phyloP scores from a whole-genome alignment of 805 yeast species.

The Myxozyma kluyveri region DNA sequence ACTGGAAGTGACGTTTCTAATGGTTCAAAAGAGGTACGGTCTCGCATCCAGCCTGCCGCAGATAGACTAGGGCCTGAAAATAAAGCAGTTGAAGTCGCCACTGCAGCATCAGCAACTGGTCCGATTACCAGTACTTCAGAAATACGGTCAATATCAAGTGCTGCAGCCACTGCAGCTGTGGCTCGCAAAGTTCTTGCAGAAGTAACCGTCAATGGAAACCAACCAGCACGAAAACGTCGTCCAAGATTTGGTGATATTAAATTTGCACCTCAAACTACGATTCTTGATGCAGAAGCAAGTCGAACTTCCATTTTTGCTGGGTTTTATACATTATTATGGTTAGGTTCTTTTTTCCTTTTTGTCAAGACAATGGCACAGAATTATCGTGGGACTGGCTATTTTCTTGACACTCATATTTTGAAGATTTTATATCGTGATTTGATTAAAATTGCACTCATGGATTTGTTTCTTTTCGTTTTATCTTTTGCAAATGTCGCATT shows the following conservation, averaged over 20 bases:
- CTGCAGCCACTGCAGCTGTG: not conserved
- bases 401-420: constrained; percentile 55
- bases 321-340: constrained; percentile 77
- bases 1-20: not conserved
- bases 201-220: too few species aligned
- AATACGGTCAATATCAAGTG: not conserved
- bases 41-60: not conserved
- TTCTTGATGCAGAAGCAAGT: constrained; percentile 53
- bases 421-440: constrained; percentile 59
- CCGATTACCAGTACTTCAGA: not conserved
- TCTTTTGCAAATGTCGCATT: constrained; percentile 59
- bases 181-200: too few species aligned
- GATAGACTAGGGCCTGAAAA: not conserved
- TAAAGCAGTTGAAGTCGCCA: not conserved
- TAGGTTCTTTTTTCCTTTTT: constrained; percentile 56
- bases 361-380: constrained; percentile 55
- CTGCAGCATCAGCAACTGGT: not conserved
- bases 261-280: constrained; percentile 46
- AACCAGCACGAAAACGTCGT: constrained; percentile 36
- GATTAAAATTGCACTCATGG: constrained; percentile 67
- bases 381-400: constrained; percentile 46
- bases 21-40: not conserved
- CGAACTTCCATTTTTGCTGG: constrained; percentile 59
- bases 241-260: constrained; percentile 57
- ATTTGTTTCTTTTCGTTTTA: constrained; percentile 67